A percentile compares a stretch with the other conserved stretches of the same genome.
Evolutionary conservation across 2,329 filamentous ascomycete genomes (phyloP).

Genomic region (Neoascochyta sp.): DNA sequence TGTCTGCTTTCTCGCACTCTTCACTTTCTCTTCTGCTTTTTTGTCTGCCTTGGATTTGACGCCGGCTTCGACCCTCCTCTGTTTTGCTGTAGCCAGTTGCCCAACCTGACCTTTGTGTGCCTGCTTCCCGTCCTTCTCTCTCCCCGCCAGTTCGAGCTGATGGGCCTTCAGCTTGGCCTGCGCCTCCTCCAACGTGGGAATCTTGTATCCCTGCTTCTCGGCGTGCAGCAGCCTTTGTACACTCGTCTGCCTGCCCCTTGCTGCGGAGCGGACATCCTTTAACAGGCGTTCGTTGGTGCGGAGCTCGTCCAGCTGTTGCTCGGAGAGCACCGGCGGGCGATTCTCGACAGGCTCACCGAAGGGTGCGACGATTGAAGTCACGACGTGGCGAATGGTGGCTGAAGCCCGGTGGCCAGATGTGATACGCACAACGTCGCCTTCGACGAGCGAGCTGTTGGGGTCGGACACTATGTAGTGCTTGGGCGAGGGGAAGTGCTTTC

Average conservation of each 20-base stretch:
- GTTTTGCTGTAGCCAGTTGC: constrained; percentile 23
- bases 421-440: constrained; percentile 73
- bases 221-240: constrained; percentile 27
- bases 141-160: constrained; percentile 16
- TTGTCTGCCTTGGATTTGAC: constrained; percentile 23
- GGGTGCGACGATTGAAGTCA: constrained; percentile 71
- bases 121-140: constrained; percentile 11
- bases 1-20: constrained; percentile 21
- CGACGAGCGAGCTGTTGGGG: constrained; percentile 67
- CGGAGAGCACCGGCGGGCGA: constrained; percentile 62
- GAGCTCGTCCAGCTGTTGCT: constrained; percentile 58
- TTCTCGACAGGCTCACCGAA: constrained; percentile 61
- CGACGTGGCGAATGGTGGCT: constrained; percentile 67
- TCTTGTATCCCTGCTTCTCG: constrained; percentile 21
- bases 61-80: constrained; percentile 23
- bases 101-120: constrained; percentile 24
- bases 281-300: constrained; percentile 53
- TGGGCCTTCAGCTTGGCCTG: constrained; percentile 24
- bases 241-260: constrained; percentile 28
- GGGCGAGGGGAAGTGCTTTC: constrained; percentile 67
- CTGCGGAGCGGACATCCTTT: constrained; percentile 56
- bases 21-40: constrained; percentile 21
- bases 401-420: constrained; percentile 62
- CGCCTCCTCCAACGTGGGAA: constrained; percentile 33
- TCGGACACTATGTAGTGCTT: constrained; percentile 72